phyloP scores from a whole-genome alignment of 805 yeast species.

The Saturnispora gosingensis region DNA sequence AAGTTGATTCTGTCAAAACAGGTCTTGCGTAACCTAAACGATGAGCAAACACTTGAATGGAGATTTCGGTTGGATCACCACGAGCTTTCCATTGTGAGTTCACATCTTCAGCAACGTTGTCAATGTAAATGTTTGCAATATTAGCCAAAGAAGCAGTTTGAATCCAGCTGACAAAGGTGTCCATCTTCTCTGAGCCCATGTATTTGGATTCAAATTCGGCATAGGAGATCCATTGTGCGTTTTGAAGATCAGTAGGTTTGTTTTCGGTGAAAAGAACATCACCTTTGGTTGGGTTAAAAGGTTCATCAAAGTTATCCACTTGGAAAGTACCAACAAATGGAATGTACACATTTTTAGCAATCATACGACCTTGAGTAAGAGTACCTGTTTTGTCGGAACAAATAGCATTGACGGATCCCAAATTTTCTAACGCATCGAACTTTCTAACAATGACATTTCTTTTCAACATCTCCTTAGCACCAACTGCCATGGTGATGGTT shows the following conservation, averaged over 20 bases:
- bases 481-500: slow-evolving; percentile 80
- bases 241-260: slow-evolving; percentile 31
- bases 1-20: slow-evolving; percentile 32
- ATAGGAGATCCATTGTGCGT: slow-evolving; percentile 30
- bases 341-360: slow-evolving; percentile 60
- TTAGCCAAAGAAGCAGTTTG: slow-evolving; percentile 69
- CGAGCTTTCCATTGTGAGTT: slow-evolving; percentile 57
- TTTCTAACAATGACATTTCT: slow-evolving; percentile 68
- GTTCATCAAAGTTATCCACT: slow-evolving; percentile 47
- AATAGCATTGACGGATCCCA: slow-evolving; percentile 71
- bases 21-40: slow-evolving; percentile 46
- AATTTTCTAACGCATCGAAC: slow-evolving; percentile 67
- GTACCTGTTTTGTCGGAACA: slow-evolving; percentile 84
- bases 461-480: slow-evolving; percentile 64
- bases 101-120: slow-evolving; percentile 31
- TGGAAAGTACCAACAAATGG: slow-evolving; percentile 52
- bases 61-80: slow-evolving; percentile 88
- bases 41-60: slow-evolving; percentile 68
- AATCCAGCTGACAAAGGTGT: slow-evolving; percentile 42
- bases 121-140: slow-evolving; percentile 54
- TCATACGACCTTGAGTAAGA: slow-evolving; percentile 71
- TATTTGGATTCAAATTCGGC: slow-evolving; percentile 14
- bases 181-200: slow-evolving; percentile 13
- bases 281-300: slow-evolving; percentile 58
- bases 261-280: slow-evolving; percentile 28